Percentiles rank a stretch among this genome's conserved stretches.
Evolutionary conservation across 2,329 filamentous ascomycete species (phyloP).

Genomic region (Eurotiales sp.): DNA sequence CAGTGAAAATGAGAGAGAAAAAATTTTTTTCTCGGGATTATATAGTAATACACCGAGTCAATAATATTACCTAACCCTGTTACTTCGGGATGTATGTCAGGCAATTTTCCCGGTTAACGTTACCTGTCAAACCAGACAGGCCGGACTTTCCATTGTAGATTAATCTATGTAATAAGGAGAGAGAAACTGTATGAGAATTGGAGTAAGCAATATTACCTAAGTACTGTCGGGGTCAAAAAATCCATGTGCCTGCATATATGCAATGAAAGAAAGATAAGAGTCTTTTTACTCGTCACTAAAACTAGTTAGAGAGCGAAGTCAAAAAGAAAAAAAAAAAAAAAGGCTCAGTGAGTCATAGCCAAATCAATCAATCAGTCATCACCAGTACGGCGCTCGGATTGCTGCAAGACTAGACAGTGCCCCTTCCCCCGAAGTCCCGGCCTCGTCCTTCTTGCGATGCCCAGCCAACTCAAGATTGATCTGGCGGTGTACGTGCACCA

Average conservation of each 20-base stretch:
- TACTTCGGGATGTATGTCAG: no score
- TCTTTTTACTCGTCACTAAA: neutral
- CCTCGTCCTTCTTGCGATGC: conserved; percentile 47
- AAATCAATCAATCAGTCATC: neutral
- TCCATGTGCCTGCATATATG: neutral
- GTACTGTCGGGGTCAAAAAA: no score
- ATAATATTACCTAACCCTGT: no score
- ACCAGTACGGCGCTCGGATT: conserved; percentile 47
- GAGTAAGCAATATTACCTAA: neutral
- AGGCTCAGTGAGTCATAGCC: neutral
- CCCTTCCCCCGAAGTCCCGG: conserved; percentile 33
- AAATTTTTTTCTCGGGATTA: no score
- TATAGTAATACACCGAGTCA: no score
- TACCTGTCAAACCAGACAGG: no score
- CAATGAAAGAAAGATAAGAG: neutral
- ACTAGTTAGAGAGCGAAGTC: neutral
- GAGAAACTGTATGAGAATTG: neutral
- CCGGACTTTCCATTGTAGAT: neutral
- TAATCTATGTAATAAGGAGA: neutral
- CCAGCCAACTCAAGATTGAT: conserved; percentile 77
- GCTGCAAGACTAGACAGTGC: conserved; percentile 44
- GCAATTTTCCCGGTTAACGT: no score
- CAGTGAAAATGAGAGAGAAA: no score
- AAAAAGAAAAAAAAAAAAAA: no score
- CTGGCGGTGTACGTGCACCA: conserved; percentile 89